Conservation (phyloP, 2,329 filamentous ascomycete species). For the Botryotinia globosa region DNA sequence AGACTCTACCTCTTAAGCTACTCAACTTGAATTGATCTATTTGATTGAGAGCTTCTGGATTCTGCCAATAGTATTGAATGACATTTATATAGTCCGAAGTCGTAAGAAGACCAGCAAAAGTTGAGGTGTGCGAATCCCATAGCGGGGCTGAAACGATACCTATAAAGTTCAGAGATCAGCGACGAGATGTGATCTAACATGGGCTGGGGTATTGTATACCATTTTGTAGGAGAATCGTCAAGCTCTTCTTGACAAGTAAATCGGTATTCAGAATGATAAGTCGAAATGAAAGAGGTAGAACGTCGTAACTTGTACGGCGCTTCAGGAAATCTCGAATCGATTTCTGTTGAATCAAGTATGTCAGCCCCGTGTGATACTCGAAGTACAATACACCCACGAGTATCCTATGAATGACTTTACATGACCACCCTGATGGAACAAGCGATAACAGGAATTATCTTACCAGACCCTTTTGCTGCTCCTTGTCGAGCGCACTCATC, state of each 20-base stretch:
- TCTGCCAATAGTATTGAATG: constrained; percentile 98
- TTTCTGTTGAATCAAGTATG: constrained; percentile 53
- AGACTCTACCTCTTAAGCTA: constrained; percentile 74
- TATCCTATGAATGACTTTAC: constrained; percentile 12
- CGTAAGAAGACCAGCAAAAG: constrained; percentile 90
- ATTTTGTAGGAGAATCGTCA: constrained; percentile 94
- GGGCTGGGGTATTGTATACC: constrained; percentile 50
- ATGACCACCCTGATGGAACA: background rate
- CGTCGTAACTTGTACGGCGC: constrained; percentile 95
- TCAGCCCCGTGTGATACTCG: constrained; percentile 33
- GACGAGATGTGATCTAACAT: background rate
- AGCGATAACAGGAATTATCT: constrained; percentile 40
- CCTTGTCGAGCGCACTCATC: constrained; percentile 65
- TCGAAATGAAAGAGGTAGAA: constrained; percentile 91
- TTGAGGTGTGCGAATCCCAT: constrained; percentile 91
- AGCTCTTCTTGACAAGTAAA: constrained; percentile 92
- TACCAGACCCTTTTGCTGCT: constrained; percentile 77
- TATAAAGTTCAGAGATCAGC: constrained; percentile 41
- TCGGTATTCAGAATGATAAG: constrained; percentile 95
- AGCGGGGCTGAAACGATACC: constrained; percentile 96
- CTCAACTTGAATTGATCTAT: constrained; percentile 93
- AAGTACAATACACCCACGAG: constrained; percentile 15
- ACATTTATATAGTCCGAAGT: constrained; percentile 98
- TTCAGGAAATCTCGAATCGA: constrained; percentile 94
- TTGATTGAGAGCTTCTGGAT: constrained; percentile 81